A percentile compares a stretch with the other conserved stretches of the same genome.
Conservation (phyloP, 1,284 basidiomycete genomes). For the Bjerkandera adusta region DNA sequence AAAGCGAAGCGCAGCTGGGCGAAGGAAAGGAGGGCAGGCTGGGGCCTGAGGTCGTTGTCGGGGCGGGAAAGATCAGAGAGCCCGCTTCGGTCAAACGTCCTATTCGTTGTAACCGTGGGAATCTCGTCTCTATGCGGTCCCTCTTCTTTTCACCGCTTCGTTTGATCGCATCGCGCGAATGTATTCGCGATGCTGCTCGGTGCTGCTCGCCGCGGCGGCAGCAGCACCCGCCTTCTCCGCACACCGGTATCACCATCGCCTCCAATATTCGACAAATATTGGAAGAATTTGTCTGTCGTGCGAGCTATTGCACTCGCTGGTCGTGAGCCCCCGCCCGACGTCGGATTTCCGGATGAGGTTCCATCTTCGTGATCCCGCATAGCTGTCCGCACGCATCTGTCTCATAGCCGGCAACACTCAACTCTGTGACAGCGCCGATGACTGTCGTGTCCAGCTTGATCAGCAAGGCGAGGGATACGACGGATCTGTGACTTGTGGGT, state of each 20-base stretch:
- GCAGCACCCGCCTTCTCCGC: no score
- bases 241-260: background rate
- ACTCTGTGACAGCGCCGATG: no score
- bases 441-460: no score
- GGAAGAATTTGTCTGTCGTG: background rate
- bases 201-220: background rate
- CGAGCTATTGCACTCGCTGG: background rate
- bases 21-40: conserved; percentile 12
- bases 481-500: no score
- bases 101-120: conserved; percentile 11
- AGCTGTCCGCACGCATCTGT: no score
- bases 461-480: no score
- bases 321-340: background rate
- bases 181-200: background rate
- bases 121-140: conserved; percentile 14
- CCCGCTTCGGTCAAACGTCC: conserved; percentile 5
- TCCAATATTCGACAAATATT: background rate
- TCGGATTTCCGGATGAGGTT: background rate
- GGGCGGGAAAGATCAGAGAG: conserved; percentile 2
- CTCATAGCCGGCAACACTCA: no score
- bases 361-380: no score
- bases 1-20: conserved; percentile 8
- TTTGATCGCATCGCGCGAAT: conserved; percentile 8
- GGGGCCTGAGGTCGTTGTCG: conserved; percentile 11
- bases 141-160: conserved; percentile 10